Evolutionary conservation across 345 rosid species (phyloP), one percentile per base, ranked within the genome.

Genomic region (Eucalyptus polyanthemos): DNA sequence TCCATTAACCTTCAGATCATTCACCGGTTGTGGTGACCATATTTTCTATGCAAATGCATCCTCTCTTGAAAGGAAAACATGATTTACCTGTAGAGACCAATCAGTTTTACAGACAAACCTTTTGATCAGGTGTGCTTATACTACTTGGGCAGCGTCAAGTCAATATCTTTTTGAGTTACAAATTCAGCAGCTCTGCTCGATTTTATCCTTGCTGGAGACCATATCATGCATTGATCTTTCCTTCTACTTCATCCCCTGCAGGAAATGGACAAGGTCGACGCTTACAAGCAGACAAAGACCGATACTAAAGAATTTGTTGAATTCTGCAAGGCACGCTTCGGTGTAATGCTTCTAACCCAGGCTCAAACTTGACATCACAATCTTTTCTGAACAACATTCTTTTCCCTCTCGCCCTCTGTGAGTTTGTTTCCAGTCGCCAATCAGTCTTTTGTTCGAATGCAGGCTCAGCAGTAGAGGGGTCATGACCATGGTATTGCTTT

Each of bases 221-320:
- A 60, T 60, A 31, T 42, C 15, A 50, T 65, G n/a, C 69, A 60
- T 60, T 60, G 16, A 60, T 60, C 16, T n/a, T 47, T 50, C 88
- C 14, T 27, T 87, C 31, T 80, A 31, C 29, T 14, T 27, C 67
- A 85, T 17, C 34, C 47, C 86, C 86, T 89, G 92, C 95, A 96
- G 99, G 62, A 56, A 56, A 56, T 56, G 29, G 29, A 56, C 27
- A 24, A 56, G 62, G 62, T 56, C 13, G 62, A 94, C 87, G 97
- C 94, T 42, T 97, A 95, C 88, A 92, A 92, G 92, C 95, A 91
- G 89, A 95, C 99, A 45, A 96, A 95, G 90, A 45, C 60, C 10
- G 95, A 95, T 88, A 94, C 96, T 3, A 91, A 93, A 86, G 93
- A 89, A 89, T 42, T 93, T 47, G 85, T 95, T 86, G 94, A 91